Evolutionary conservation across 805 yeast species (phyloP), one percentile per base, ranked within the genome.

Genomic region (Myxozyma mucilagina): DNA sequence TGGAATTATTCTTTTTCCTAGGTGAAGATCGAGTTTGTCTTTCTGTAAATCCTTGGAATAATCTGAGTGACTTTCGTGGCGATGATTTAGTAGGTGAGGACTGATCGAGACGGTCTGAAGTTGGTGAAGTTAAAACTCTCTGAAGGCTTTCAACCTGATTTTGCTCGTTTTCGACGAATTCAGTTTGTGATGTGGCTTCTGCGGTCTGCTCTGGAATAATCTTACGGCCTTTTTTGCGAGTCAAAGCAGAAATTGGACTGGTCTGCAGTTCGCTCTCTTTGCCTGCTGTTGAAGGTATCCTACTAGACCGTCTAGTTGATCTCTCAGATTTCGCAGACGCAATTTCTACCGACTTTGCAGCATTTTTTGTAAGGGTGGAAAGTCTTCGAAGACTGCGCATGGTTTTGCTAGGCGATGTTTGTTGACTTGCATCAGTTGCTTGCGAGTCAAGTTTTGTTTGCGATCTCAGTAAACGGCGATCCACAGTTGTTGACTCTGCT

Each of bases 401-500:
- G 14, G 52, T 11, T n/a, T 18, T 6, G 24, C 20, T 39, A 24
- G 54, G 14, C 20, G 54, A 32, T 31, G 29, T 9, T 13, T 16
- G 31, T 18, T 50, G 42, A 8, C 24, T 42, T 14, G 45, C 42
- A 3, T 9, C 18, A 3, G 24, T 2, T 8, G 44, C 16, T 10
- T 44, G 31, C 5, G 31, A 13, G 6, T 13, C 45, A 24, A 11
- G 24, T 45, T 50, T 50, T 3, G 45, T 39, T 4, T 50, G 47
- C 20, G 54, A 50, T 6, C 54, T 41, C 8, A 50, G 14, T 29
- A 50, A 44, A 11, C 54, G 44, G 31, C 54, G 54, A 18, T 36
- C 34, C 8, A 35, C 45, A 7, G 54, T 50, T 29, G 42, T n/a
- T 16, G 54, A 36, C 14, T 49, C 53, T 18, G 39, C 31, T 16